phyloP scores from a whole-genome alignment of 768 basidiomycete genomes.

The Amanita phalloides region DNA sequence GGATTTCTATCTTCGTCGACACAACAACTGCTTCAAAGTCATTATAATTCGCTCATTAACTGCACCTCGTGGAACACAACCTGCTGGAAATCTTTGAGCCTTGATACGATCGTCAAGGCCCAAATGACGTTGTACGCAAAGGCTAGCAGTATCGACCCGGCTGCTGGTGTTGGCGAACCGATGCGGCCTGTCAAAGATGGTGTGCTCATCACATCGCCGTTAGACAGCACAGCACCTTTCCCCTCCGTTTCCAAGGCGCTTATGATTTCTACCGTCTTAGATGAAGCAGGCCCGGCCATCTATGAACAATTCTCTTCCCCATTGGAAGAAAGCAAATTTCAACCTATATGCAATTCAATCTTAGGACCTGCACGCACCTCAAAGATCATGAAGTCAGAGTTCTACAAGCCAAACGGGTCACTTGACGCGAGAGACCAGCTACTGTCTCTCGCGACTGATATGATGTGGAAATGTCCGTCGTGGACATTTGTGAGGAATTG shows the following conservation, averaged over 20 bases:
- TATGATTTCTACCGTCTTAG: constrained; percentile 55
- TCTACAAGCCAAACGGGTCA: constrained; percentile 31
- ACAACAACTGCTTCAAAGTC: constrained; percentile 41
- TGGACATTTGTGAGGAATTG: constrained; percentile 66
- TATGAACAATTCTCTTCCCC: constrained; percentile 29
- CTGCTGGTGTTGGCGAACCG: constrained; percentile 43
- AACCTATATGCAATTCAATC: constrained; percentile 24
- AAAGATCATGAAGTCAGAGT: constrained; percentile 29
- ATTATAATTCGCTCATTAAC: constrained; percentile 35
- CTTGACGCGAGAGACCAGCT: constrained; percentile 48
- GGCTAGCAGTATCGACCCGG: constrained; percentile 35
- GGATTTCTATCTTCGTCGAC: constrained; percentile 51
- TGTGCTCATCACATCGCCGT: constrained; percentile 53
- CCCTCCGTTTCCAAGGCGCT: constrained; percentile 54
- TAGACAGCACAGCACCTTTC: constrained; percentile 51
- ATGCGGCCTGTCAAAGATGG: constrained; percentile 62
- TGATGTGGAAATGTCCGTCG: constrained; percentile 56
- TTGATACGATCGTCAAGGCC: constrained; percentile 41
- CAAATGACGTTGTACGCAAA: constrained; percentile 34
- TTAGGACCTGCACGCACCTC: constrained; percentile 38
- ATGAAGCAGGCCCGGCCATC: constrained; percentile 67
- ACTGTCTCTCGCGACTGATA: constrained; percentile 53
- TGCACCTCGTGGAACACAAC: constrained; percentile 34
- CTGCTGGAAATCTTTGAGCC: constrained; percentile 41
- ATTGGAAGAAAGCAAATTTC: constrained; percentile 28